Evolutionary conservation across 495 filamentous ascomycete genomes (phyloP), one percentile per base, ranked within the genome.

Genomic region (Penicillium paxilli): DNA sequence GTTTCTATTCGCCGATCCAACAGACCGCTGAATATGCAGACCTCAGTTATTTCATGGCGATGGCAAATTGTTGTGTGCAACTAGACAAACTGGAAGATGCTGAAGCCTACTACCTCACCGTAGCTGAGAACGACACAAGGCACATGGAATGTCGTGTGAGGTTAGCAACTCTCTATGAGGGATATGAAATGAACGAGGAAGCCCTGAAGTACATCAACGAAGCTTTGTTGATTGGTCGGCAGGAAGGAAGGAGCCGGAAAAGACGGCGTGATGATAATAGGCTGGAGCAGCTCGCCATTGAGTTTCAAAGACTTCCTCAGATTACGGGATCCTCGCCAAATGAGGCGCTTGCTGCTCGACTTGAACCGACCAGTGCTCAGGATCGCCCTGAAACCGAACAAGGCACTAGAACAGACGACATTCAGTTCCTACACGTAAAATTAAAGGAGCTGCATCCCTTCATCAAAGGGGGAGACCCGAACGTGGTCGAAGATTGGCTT

Each of bases 101-200:
- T 1, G 88, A 91, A 59, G 83, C 87, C 41, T 88, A 83, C 60
- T 96, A 88, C 58, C 78, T 86, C 9, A 80, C 78, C 0, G 81
- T 93, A 10, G 82, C 91, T 20, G 81, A 89, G 38, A 75, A 83
- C 51, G 87, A 96, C 52, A 58, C 81, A 11, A 72, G 78, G 40
- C 81, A 89, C 53, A 81, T 89, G 44, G 85, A 91, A 47, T 87
- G 86, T 12, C 85, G 90, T 41, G 83, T 88, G 12, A 77, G 87
- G 55, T 75, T 97, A 14, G 90, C 88, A 8, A 89, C 86, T 57
- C 81, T 96, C 63, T 95, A 91, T 63, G 89, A 94, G 63, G 80
- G 79, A 17, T 78, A 83, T 22, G 80, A 81, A 42, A 81, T 86
- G 70, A 80, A 78, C 17, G 84, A 88, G 51, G 80, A 92, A 57